These are phyloP conservation scores for Castanea mollissima DNA, from an alignment of 306 rosid genomes.

Conservation along the genomic window DNA sequence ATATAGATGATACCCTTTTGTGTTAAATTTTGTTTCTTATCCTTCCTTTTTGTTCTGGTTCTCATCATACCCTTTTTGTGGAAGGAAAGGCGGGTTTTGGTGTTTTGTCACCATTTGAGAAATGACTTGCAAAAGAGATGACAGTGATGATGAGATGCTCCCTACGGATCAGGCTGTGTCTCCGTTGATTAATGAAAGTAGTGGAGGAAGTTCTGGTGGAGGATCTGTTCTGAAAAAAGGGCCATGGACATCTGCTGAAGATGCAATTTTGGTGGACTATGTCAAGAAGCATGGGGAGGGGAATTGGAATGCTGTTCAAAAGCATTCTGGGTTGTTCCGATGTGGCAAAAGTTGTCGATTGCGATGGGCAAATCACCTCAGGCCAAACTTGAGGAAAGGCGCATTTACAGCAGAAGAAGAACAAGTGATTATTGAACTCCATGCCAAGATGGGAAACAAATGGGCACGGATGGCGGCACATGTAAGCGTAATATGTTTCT, in stretches of 20 bases:
- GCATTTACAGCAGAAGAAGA: slow-evolving; percentile 84
- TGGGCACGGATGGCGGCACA: slow-evolving; percentile 98
- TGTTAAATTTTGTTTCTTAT: neutral
- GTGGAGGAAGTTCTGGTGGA: slow-evolving; percentile 36
- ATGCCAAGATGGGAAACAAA: slow-evolving; percentile 88
- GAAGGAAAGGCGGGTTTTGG: slow-evolving; percentile 33
- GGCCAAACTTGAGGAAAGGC: slow-evolving; percentile 97
- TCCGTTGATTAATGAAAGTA: slow-evolving; percentile 51
- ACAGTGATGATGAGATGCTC: slow-evolving; percentile 54
- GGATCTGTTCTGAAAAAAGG: slow-evolving; percentile 78
- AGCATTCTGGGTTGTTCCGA: slow-evolving; percentile 80
- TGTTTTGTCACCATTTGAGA: slow-evolving; percentile 26
- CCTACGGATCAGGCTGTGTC: slow-evolving; percentile 44
- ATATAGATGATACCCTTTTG: neutral
- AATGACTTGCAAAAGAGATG: slow-evolving; percentile 56
- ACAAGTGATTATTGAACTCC: slow-evolving; percentile 74
- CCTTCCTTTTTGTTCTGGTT: slow-evolving; percentile 19
- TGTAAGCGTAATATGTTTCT: slow-evolving; percentile 53
- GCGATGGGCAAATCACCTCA: slow-evolving; percentile 97
- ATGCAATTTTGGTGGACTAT: slow-evolving; percentile 81
- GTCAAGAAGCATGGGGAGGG: slow-evolving; percentile 95
- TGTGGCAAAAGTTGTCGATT: slow-evolving; percentile 98
- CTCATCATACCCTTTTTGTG: slow-evolving; percentile 9
- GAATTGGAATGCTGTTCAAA: slow-evolving; percentile 99
- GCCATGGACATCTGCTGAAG: slow-evolving; percentile 94